Base-by-base conservation (phyloP, 495 filamentous ascomycete genomes). In the Tuber brumale region DNA sequence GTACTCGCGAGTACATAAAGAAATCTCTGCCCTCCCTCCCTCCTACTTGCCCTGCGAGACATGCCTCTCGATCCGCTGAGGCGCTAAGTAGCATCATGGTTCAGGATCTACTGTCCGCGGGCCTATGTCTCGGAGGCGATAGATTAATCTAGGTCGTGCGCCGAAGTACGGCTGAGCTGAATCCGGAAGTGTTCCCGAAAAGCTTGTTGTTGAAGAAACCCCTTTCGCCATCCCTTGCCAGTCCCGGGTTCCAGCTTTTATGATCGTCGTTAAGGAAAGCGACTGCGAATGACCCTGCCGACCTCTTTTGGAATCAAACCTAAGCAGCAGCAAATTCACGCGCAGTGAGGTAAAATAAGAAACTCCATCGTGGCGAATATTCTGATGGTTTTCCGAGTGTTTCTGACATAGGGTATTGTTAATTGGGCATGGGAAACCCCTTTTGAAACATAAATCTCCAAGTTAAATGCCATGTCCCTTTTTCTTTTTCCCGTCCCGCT, bases 401-500 rank as follows among this genome's bases (percentile, higher is more conserved):
- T 66, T 16, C 57, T 2, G 0, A 31, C 57, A 31, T 31, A 66
- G 21, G 57, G 57, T 31, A 66, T 66, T 31, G n/a, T 31, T 2
- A 31, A n/a, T 31, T n/a, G n/a, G 57, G 23, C n/a, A 66, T 66
- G 57, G 57, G 57, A 66, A 66, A 66, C 48, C 21, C 46, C 57
- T 66, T 31, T 31, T 66, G 57, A 66, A 66, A 66, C 18, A 48
- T 23, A 48, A 48, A 48, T 48, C 19, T 18, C 44, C 44, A 14
- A 45, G 44, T 45, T 14, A 16, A 45, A 18, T 45, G 44, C 46
- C 46, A 48, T 66, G 10, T 16, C 57, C 14, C 21, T 18, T 31
- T 66, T 66, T 66, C 57, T 66, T 66, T 66, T 66, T 66, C 57
- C 27, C n/a, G n/a, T 66, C 57, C 57, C 57, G 57, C 27, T 57